These are phyloP conservation scores for Kluyveromyces aestuarii DNA, from an alignment of 805 yeast species.

Conservation along the genomic window DNA sequence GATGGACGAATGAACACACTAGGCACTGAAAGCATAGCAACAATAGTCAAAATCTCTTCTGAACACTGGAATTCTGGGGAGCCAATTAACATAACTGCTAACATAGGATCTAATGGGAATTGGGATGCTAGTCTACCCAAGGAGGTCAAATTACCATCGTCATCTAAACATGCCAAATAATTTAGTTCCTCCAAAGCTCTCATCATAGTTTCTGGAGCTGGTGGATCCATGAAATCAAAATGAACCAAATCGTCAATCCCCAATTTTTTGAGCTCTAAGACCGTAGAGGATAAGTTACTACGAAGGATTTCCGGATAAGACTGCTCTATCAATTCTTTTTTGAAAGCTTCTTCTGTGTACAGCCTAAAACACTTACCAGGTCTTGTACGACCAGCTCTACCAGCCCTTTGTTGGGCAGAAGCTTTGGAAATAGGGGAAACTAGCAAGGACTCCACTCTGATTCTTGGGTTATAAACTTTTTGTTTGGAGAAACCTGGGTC, in stretches of 20 bases:
- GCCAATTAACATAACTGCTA: constrained; percentile 87
- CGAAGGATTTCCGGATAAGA: constrained; percentile 93
- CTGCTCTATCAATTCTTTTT: constrained; percentile 88
- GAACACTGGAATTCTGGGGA: constrained; percentile 82
- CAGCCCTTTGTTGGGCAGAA: constrained; percentile 96
- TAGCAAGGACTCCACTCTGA: constrained; percentile 85
- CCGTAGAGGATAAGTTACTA: constrained; percentile 85
- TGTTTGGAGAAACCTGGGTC: constrained; percentile 97
- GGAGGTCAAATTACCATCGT: constrained; percentile 84
- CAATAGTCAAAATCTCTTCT: constrained; percentile 78
- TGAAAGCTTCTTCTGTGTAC: constrained; percentile 94
- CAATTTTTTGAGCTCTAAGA: constrained; percentile 82
- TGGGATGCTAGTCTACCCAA: constrained; percentile 85
- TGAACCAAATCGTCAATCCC: constrained; percentile 95
- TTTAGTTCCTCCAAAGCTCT: constrained; percentile 93
- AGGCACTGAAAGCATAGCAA: constrained; percentile 87
- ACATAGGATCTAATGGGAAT: constrained; percentile 92
- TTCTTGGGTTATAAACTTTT: constrained; percentile 92
- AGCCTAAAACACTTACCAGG: constrained; percentile 97
- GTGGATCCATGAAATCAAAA: constrained; percentile 98
- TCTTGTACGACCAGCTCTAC: constrained; percentile 99
- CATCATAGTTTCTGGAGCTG: constrained; percentile 99
- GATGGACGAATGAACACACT: constrained; percentile 92
- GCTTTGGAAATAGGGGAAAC: constrained; percentile 97
- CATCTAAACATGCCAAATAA: constrained; percentile 80